These are phyloP conservation scores for Chlamydomonas schloesseri DNA, from an alignment of 139 green algal genomes.

Conservation along the genomic window DNA sequence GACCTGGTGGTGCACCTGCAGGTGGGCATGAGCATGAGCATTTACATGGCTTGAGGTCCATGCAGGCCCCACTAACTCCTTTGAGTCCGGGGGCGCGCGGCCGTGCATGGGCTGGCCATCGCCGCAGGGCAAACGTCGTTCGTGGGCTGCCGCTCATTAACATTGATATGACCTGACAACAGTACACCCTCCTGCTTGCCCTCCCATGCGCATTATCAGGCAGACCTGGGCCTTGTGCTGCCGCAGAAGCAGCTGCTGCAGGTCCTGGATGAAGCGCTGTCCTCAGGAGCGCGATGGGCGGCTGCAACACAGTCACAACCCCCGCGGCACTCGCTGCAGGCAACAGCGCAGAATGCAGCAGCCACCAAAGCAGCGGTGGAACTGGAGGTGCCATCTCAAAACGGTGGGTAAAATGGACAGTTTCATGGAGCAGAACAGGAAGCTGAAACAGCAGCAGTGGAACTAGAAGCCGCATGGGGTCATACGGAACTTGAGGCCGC, in stretches of 20 bases:
- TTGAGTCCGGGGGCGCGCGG: background rate
- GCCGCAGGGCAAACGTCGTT: background rate
- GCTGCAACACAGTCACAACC: background rate
- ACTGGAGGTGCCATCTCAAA: too few species aligned
- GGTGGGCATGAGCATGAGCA: background rate
- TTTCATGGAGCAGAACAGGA: too few species aligned
- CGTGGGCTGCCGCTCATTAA: background rate
- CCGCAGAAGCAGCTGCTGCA: background rate
- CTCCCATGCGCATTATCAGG: background rate
- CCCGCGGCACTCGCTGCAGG: too few species aligned
- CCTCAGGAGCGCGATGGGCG: background rate
- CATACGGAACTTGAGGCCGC: too few species aligned
- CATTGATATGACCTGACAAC: too few species aligned
- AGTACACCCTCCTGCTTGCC: too few species aligned
- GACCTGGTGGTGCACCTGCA: background rate
- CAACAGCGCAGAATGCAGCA: too few species aligned
- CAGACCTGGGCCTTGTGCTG: conserved; percentile 7
- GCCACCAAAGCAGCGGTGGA: background rate
- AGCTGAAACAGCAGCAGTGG: too few species aligned
- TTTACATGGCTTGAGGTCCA: too few species aligned
- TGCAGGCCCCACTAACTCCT: too few species aligned
- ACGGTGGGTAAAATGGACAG: too few species aligned
- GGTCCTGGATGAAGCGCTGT: conserved; percentile 9
- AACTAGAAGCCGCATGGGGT: too few species aligned
- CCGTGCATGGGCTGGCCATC: background rate